These are phyloP conservation scores for Xerocomus nothofagi DNA, from an alignment of 1,284 basidiomycete genomes.

Conservation along the genomic window DNA sequence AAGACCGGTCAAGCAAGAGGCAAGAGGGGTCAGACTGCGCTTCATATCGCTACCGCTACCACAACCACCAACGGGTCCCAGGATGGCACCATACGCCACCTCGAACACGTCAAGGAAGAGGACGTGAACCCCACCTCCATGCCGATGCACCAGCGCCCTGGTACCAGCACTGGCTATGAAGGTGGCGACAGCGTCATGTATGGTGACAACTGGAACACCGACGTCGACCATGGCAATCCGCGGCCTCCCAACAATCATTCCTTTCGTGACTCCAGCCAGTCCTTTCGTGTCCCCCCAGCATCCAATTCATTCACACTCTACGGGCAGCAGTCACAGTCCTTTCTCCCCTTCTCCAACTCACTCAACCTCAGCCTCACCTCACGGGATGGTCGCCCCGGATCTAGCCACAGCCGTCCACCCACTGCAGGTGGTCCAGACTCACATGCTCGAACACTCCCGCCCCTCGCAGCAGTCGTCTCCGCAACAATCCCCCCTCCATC, in stretches of 20 bases:
- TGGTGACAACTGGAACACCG: conserved; percentile 37
- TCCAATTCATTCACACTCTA: conserved; percentile 37
- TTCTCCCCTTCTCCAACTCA: conserved; percentile 57
- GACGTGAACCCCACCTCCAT: conserved; percentile 35
- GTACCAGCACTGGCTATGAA: conserved; percentile 70
- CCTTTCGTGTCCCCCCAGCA: conserved; percentile 56
- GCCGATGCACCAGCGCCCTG: conserved; percentile 55
- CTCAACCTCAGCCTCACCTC: conserved; percentile 51
- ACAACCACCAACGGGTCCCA: conserved; percentile 8
- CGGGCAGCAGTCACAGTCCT: conserved; percentile 59
- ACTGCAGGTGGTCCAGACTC: conserved; percentile 38
- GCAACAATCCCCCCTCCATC: conserved; percentile 52
- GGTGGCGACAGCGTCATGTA: conserved; percentile 47
- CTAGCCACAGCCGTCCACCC: conserved; percentile 48
- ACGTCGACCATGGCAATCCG: conserved; percentile 39
- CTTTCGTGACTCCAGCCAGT: conserved; percentile 72
- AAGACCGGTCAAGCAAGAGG: conserved; percentile 51
- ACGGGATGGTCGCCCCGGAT: conserved; percentile 46
- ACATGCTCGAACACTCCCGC: conserved; percentile 60
- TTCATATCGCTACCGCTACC: conserved; percentile 3
- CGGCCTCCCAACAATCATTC: conserved; percentile 50
- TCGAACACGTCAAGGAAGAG: conserved; percentile 54
- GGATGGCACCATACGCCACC: conserved; percentile 16
- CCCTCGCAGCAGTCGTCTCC: conserved; percentile 72
- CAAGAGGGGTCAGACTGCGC: conserved; percentile 37